A percentile compares a stretch with the other conserved stretches of the same genome.
These are phyloP conservation scores for Rhizopus microsporus DNA, from an alignment of 371 early-diverging fungal genomes.

Conservation along the genomic window DNA sequence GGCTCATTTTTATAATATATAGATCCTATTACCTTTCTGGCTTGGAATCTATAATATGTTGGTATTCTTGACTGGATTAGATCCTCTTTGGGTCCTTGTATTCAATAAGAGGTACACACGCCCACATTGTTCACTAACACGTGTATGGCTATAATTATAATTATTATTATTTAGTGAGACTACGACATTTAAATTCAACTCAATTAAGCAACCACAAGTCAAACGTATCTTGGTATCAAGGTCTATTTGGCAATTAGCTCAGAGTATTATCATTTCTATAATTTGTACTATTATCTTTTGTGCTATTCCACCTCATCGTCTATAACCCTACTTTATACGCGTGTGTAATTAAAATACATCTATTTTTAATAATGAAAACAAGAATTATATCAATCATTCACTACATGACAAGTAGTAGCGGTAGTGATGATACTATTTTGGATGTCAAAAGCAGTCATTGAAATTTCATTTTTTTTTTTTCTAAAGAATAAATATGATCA, in stretches of 20 bases:
- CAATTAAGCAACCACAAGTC: constrained; percentile 44
- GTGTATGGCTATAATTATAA: background rate
- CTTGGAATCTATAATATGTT: constrained; percentile 44
- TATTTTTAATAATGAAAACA: too few species aligned
- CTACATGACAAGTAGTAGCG: too few species aligned
- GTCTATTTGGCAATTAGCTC: constrained; percentile 41
- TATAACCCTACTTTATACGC: constrained; percentile 11
- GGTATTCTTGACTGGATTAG: constrained; percentile 43
- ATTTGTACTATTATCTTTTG: constrained; percentile 45
- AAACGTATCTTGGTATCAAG: constrained; percentile 41
- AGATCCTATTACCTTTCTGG: constrained; percentile 49
- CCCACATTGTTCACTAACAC: background rate
- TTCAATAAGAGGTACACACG: constrained; percentile 48
- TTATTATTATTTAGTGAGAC: constrained; percentile 40
- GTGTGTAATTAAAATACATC: too few species aligned
- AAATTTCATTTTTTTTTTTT: too few species aligned
- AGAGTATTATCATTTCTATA: constrained; percentile 31
- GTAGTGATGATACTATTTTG: too few species aligned
- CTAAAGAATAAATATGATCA: background rate
- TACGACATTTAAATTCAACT: constrained; percentile 48
- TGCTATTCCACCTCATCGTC: constrained; percentile 39
- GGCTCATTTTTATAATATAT: background rate
- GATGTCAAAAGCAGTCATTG: background rate
- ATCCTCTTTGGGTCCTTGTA: constrained; percentile 49
- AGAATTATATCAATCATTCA: too few species aligned